Conservation (phyloP, 2,329 filamentous ascomycete species). For the Myriangium duriaei region DNA sequence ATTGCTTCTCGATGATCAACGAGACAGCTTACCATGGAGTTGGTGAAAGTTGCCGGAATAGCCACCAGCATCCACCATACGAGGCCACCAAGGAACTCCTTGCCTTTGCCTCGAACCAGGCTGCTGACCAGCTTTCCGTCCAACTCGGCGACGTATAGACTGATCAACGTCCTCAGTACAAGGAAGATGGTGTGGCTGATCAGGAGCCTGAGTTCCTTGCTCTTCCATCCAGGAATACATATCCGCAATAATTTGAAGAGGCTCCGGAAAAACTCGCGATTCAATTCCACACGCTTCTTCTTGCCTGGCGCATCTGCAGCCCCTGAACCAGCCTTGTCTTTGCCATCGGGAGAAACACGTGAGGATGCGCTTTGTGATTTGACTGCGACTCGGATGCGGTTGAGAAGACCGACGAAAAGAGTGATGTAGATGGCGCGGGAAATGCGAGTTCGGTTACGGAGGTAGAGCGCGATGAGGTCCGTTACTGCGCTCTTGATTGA, state of each 20-base stretch:
- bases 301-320: conserved; percentile 16
- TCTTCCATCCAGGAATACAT: conserved; percentile 80
- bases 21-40: conserved; percentile 68
- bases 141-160: conserved; percentile 89
- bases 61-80: conserved; percentile 99
- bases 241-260: conserved; percentile 69
- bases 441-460: conserved; percentile 67
- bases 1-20: background rate
- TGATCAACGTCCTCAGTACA: conserved; percentile 80
- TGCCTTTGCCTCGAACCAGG: conserved; percentile 79
- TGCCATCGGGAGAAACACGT: conserved; percentile 28
- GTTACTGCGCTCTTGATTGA: conserved; percentile 53
- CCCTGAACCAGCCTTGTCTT: conserved; percentile 14
- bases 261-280: conserved; percentile 73
- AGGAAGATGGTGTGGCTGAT: conserved; percentile 89
- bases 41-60: conserved; percentile 91
- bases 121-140: conserved; percentile 88
- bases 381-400: conserved; percentile 67
- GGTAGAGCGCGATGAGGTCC: conserved; percentile 59
- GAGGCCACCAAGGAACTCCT: conserved; percentile 75
- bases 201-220: conserved; percentile 74
- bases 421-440: conserved; percentile 75
- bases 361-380: conserved; percentile 54
- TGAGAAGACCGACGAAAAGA: conserved; percentile 65
- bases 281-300: conserved; percentile 78